Conservation (phyloP, 1,284 basidiomycete genomes). For the Cryptococcus sp. region DNA sequence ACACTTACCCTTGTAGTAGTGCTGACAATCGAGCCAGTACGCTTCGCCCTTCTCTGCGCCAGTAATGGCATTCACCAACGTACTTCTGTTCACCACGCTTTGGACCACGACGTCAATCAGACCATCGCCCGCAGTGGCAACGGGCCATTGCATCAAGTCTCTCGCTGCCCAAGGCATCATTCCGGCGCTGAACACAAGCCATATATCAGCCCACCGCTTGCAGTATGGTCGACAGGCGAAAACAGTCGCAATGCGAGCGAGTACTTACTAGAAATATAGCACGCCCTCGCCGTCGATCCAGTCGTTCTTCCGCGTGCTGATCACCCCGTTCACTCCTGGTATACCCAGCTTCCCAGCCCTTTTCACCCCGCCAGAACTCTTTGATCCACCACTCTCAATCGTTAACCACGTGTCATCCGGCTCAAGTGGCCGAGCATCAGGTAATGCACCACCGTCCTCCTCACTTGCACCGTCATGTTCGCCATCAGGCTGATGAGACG, state of each 20-base stretch:
- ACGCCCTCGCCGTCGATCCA: conserved; percentile 73
- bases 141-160: conserved; percentile 84
- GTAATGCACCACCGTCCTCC: conserved; percentile 22
- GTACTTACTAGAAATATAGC: conserved; percentile 69
- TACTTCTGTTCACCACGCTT: conserved; percentile 64
- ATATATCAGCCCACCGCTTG: conserved; percentile 1
- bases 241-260: not conserved
- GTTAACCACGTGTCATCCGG: conserved; percentile 48
- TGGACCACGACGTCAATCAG: conserved; percentile 76
- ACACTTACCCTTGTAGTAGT: conserved; percentile 71
- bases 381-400: conserved; percentile 31
- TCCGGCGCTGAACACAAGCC: conserved; percentile 51
- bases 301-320: conserved; percentile 28
- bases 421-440: conserved; percentile 29
- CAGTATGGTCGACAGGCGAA: not conserved
- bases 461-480: not conserved
- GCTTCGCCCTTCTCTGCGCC: conserved; percentile 68
- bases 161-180: conserved; percentile 60
- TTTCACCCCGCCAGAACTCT: conserved; percentile 5
- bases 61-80: conserved; percentile 64
- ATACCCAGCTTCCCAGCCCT: not conserved
- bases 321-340: no score
- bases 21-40: conserved; percentile 69
- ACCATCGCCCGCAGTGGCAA: conserved; percentile 75
- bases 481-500: not conserved